Base-by-base conservation (phyloP, 305 asterid species). In the Fraxinus angustifolia region DNA sequence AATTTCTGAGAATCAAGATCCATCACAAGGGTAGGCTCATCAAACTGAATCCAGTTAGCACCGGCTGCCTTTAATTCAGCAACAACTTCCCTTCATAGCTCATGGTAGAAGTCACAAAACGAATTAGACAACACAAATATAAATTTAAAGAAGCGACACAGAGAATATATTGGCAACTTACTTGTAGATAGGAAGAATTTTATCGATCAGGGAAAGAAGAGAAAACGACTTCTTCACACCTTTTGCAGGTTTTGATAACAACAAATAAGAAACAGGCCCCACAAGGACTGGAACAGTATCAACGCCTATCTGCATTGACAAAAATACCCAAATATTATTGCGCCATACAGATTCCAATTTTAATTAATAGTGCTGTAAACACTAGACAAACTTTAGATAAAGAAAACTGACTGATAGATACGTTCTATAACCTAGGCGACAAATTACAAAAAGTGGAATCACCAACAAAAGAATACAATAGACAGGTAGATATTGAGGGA, bases 41-140 rank as follows among this genome's bases (percentile, higher is more conserved):
- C 95, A 80, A 91, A 91, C 80, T 91, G 93, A 87, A 91, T 86
- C 93, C 95, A 91, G 81, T 84, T 77, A 40, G 92, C 92, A 79
- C 95, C 93, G 76, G 92, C 95, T 75, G 86, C 92, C 88, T 84
- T 89, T 60, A 91, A 85, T 45, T 91, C 95, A 83, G 91, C 79
- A 30, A 89, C 82, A 75, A 87, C 93, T 84, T 90, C 83, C 86
- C 95, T 91, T 83, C 86, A 88, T 50, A 80, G 74, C 89, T 81
- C 86, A 87, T 53, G 82, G 73, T 36, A 81, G 73, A 78, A 45
- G 75, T 8, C 82, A 75, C 70, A 56, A 77, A 72, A 65, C 6
- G 74, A 53, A 75, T 80, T 26, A 19, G 76, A 75, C 78, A 30
- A 80, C 30, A 26, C 38, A 67, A 67, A 62, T 77, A 17, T 38